Base-by-base conservation (phyloP, 306 rosid species). In the Gillenia trifoliata region DNA sequence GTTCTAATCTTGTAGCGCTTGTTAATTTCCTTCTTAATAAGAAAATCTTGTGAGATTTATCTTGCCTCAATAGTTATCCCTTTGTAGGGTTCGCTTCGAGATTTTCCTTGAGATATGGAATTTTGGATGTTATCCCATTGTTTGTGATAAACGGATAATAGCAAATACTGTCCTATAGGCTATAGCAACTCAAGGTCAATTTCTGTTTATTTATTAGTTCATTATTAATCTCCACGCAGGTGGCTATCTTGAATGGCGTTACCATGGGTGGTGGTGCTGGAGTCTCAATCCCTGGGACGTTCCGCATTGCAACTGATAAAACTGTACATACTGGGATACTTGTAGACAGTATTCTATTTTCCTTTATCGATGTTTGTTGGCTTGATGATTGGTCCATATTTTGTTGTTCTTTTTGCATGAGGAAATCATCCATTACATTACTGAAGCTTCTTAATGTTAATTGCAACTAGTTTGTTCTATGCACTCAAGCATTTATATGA, bases 181-280 rank as follows among this genome's bases (percentile, higher is more conserved):
- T n/a, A n/a, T n/a, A n/a, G n/a, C n/a, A n/a, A n/a, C n/a, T n/a
- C n/a, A n/a, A n/a, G 15, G 36, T 1, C 28, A 57, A 57, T 45
- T 45, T 45, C 2, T 15, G 5, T 45, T 61, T 9, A 17, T 9
- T 64, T 64, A 9, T 31, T 31, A 31, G 22, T 62, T 20, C 69
- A 63, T 70, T 75, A 50, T 47, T 78, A 29, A 80, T 63, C 45
- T 64, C 80, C 40, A 29, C 70, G 82, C 86, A 92, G 97, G 95
- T 90, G 76, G 93, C 99, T 63, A 87, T 92, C 82, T 82, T 94
- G 68, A 86, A 94, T 85, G 97, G 99, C 54, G 79, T 94, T 75
- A 92, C 96, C 68, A 90, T 94, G 99, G 97, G 99, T 78, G 98
- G 98, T 64, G 98, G 98, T 38, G 96, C 92, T 68, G 97, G 96